Percentiles rank a stretch among this genome's conserved stretches.
phyloP scores from a whole-genome alignment of 2,329 filamentous ascomycete genomes.

The Exophiala sideris region DNA sequence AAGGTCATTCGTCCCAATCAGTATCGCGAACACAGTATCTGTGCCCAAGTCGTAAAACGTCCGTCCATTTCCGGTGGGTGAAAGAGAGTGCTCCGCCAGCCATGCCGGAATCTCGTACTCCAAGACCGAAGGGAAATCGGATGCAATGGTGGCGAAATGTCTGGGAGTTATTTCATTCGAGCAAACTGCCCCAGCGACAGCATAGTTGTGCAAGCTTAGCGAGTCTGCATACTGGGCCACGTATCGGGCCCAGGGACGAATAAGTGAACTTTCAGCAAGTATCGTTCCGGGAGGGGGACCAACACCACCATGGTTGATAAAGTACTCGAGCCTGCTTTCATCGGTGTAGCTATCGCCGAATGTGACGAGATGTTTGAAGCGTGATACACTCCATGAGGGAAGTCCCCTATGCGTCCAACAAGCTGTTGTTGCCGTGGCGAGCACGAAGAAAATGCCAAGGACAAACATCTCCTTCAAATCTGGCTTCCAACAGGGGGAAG shows the following conservation, averaged over 20 bases:
- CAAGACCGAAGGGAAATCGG: too few relatives aligned
- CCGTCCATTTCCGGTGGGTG: not conserved
- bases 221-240: conserved; percentile 58
- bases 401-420: not conserved
- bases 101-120: not conserved
- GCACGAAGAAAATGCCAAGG: not conserved
- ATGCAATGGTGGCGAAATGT: too few relatives aligned
- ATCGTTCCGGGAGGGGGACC: conserved; percentile 62
- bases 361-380: conserved; percentile 62
- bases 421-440: not conserved
- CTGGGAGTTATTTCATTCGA: conserved; percentile 60
- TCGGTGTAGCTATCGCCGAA: conserved; percentile 79
- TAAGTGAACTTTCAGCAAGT: conserved; percentile 45
- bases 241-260: conserved; percentile 67
- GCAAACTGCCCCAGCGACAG: conserved; percentile 69
- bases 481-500: not conserved
- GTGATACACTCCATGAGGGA: conserved; percentile 32
- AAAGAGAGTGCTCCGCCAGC: not conserved
- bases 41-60: not conserved
- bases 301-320: conserved; percentile 55
- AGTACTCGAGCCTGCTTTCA: conserved; percentile 64
- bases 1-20: not conserved
- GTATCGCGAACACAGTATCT: not conserved
- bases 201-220: conserved; percentile 62
- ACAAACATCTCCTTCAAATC: not conserved